Evolutionary conservation across 768 basidiomycete genomes (phyloP).

Genomic region (Suillus variegatus): DNA sequence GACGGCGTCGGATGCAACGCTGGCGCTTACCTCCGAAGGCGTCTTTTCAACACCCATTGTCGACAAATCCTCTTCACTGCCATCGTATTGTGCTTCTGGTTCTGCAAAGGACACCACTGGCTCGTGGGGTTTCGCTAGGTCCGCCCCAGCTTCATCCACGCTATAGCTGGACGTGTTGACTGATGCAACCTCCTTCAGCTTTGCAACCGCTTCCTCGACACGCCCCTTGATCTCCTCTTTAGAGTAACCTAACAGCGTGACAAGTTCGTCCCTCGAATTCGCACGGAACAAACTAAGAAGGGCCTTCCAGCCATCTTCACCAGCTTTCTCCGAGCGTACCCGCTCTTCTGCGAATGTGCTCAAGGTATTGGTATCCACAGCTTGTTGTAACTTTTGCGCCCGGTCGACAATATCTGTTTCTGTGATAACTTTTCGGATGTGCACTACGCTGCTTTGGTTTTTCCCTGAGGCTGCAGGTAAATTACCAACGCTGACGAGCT

Average conservation of each 20-base stretch:
- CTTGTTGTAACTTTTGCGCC: conserved; percentile 63
- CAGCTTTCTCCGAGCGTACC: conserved; percentile 28
- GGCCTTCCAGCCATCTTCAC: conserved; percentile 79
- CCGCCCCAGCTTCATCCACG: conserved; percentile 42
- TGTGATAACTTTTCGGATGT: conserved; percentile 75
- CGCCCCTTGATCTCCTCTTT: conserved; percentile 80
- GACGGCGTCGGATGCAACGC: conserved; percentile 63
- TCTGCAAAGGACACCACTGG: conserved; percentile 86
- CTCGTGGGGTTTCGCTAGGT: conserved; percentile 55
- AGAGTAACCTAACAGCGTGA: conserved; percentile 89
- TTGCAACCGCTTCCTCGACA: conserved; percentile 81
- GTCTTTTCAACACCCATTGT: conserved; percentile 35
- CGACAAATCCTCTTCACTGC: conserved; percentile 30
- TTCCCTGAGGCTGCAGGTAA: conserved; percentile 74
- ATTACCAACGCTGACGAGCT: conserved; percentile 79
- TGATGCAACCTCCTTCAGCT: conserved; percentile 52
- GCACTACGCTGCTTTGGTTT: conserved; percentile 80
- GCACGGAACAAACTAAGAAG: conserved; percentile 86
- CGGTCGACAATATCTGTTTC: conserved; percentile 76
- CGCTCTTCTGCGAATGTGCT: conserved; percentile 70
- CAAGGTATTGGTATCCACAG: conserved; percentile 59
- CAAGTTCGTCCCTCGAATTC: conserved; percentile 86
- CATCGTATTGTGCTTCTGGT: conserved; percentile 49
- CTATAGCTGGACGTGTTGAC: conserved; percentile 29
- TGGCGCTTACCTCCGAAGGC: conserved; percentile 70